Evolutionary conservation across 345 rosid genomes (phyloP), one percentile per base, ranked within the genome.

Genomic region (Arabidopsis arenosa): DNA sequence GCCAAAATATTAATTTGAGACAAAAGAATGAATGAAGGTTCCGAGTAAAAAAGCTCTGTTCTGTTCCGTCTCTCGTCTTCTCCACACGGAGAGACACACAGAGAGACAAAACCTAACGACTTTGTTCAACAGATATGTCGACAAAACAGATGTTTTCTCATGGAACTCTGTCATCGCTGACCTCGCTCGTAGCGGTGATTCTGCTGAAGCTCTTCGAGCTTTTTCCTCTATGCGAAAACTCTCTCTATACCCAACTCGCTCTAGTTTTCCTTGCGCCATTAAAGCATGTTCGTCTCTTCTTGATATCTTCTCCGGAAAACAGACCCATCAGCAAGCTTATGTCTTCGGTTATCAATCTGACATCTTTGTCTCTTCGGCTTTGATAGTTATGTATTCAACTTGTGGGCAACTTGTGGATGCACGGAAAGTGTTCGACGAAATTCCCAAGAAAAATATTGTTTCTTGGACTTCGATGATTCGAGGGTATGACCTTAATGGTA

Each of bases 161-260:
- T 93, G 96, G 98, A 93, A 93, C 89, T 86, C 93, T 3, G 72
- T 93, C 82, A 88, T 93, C 80, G 87, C 88, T 36, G 94, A 91
- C 43, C 77, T 93, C 79, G 89, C 98, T 72, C 90, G 98, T 26
- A 75, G 63, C 63, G 94, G 94, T 15, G 93, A 91, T 80, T 88
- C 93, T 0, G 40, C 77, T 55, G 96, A 90, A 84, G 85, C 97
- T 43, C 86, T 91, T 67, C 86, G 84, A 7, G 93, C 98, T 44
- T 93, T 93, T 78, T 84, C 81, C 63, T 91, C 96, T 5, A 82
- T 93, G 94, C 89, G 97, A 6, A 85, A 80, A 66, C 90, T 90
- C 70, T 83, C 88, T 69, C 84, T 93, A 63, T 62, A 56, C 33
- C 97, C 94, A 3, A 90, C 63, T 74, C 96, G 97, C 57, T 87